Conservation (phyloP, 345 rosid species). For the Reutealis trisperma region DNA sequence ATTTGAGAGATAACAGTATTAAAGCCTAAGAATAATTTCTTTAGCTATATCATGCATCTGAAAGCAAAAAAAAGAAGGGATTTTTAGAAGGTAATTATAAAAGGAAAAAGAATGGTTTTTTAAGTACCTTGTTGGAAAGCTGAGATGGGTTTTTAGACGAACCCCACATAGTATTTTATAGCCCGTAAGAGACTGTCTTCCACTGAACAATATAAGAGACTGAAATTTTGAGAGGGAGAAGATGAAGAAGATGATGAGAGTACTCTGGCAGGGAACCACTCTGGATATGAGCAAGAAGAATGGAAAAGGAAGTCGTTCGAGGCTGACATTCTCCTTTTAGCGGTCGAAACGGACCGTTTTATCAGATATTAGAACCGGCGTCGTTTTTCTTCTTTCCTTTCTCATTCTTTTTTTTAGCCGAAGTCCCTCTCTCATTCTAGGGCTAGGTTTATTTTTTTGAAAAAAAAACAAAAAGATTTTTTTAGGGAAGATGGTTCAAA, state of each 20-base stretch:
- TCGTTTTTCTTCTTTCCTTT: background rate
- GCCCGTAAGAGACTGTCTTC: background rate
- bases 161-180: conserved; percentile 9
- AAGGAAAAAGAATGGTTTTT: background rate
- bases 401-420: too few relatives aligned
- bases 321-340: too few relatives aligned
- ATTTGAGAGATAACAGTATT: background rate
- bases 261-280: background rate
- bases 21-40: background rate
- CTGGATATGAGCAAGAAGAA: too few relatives aligned
- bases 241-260: background rate
- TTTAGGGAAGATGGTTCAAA: too few relatives aligned
- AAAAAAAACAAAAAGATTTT: too few relatives aligned
- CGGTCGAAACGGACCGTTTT: too few relatives aligned
- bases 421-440: too few relatives aligned
- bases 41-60: background rate
- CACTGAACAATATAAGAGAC: too few relatives aligned
- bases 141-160: conserved; percentile 16
- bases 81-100: background rate
- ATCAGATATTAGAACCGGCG: background rate
- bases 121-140: conserved; percentile 22
- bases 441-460: too few relatives aligned
- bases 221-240: background rate
- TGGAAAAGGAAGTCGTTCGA: too few relatives aligned
- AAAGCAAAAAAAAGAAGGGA: background rate